These are phyloP conservation scores for Suhomyces vadensis DNA, from an alignment of 805 yeast genomes.

Conservation along the genomic window DNA sequence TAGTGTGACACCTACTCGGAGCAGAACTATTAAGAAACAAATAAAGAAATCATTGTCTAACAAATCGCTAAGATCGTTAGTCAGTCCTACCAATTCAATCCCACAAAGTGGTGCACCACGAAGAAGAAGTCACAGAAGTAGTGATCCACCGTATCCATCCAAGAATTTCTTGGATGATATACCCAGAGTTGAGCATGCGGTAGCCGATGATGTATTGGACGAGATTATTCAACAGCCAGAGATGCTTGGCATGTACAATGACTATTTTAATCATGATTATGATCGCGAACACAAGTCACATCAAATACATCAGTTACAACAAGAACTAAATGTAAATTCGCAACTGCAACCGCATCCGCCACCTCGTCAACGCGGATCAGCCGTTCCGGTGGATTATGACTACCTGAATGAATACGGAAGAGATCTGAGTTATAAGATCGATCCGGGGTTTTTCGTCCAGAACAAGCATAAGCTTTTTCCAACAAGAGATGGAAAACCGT, in stretches of 20 bases:
- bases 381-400: not conserved
- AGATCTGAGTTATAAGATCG: conserved; percentile 7
- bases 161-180: conserved; percentile 4
- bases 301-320: not conserved
- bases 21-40: not conserved
- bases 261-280: conserved; percentile 7
- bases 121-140: conserved; percentile 5
- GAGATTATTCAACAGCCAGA: not conserved
- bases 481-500: conserved; percentile 7
- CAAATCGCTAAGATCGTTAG: conserved; percentile 2
- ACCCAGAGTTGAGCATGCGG: conserved; percentile 1
- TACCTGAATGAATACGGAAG: no score
- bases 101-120: not conserved
- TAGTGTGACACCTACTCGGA: not conserved
- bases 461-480: conserved; percentile 13
- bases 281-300: not conserved
- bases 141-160: conserved; percentile 8
- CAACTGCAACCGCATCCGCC: not conserved
- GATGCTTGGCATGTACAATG: conserved; percentile 6
- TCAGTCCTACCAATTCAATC: not conserved
- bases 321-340: not conserved
- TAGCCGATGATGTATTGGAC: conserved; percentile 2
- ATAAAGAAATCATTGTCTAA: conserved; percentile 5
- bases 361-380: not conserved
- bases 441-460: conserved; percentile 9